Base-by-base conservation (phyloP, 148 eudicot genomes). In the Rhododendron mucronatum region DNA sequence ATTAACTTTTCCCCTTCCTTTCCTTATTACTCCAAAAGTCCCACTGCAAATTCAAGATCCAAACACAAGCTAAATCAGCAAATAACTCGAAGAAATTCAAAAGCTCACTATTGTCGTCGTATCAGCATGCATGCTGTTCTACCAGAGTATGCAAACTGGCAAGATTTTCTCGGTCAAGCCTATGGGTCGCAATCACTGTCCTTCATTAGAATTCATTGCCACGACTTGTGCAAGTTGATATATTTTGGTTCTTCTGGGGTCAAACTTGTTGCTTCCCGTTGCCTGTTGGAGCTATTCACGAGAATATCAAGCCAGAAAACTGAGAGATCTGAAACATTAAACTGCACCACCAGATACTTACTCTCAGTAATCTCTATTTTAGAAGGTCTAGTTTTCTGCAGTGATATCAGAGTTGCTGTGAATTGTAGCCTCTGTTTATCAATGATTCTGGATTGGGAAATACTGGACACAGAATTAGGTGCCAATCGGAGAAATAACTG, bases 401-500 rank as follows among this genome's bases (percentile, higher is more conserved):
- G 86, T 76, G 93, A 97, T 82, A 84, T 81, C 39, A 89, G 89
- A 81, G 92, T 93, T 41, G 93, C 98, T 44, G 77, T 86, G 30
- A 97, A 93, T 37, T 94, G 93, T 87, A 88, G 95, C 84, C 87
- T 91, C 41, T 92, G 98, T 90, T 87, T 97, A 87, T 93, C 98
- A 83, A 88, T 88, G 83, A 87, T 94, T 85, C 88, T 92, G 81
- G 86, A 93, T 35, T 93, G 98, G 98, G 87, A 91, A 89, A 89
- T 89, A 48, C 92, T 87, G 16, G 88, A 89, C 44, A 59, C 74
- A 13, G 90, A 88, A 37, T 84, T 82, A 80, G 83, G 87, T 51
- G 85, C 88, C 63, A 82, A 73, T 28, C 80, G 86, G 83, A 89
- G 84, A 81, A 87, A 88, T 81, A 89, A 85, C 15, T 97, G 98